phyloP scores from a whole-genome alignment of 2,329 filamentous ascomycete genomes.

The Juglanconis oblonga region DNA sequence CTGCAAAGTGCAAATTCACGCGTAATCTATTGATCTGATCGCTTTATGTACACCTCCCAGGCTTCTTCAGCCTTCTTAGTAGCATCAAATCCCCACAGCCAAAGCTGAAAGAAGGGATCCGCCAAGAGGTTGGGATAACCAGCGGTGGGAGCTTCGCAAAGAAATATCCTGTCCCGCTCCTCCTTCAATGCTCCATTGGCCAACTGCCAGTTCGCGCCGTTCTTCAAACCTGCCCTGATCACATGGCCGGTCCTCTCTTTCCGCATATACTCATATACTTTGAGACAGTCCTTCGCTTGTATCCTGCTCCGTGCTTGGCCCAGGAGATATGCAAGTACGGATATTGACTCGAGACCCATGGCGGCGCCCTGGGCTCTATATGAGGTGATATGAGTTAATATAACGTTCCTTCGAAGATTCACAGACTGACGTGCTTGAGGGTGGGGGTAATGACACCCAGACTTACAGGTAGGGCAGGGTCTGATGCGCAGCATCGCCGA shows the following conservation, averaged over 20 bases:
- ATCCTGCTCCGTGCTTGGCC: constrained; percentile 12
- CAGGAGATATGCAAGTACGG: constrained; percentile 19
- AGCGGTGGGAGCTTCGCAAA: constrained; percentile 18
- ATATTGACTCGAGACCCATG: constrained; percentile 21
- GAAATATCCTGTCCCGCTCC: constrained; percentile 20
- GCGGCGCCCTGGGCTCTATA: constrained; percentile 21
- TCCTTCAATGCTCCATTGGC: constrained; percentile 21
- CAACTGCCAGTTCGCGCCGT: constrained; percentile 22
- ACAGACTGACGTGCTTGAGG: not conserved
- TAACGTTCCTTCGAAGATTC: no score
- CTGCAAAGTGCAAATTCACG: not conserved
- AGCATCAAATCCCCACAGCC: constrained; percentile 23
- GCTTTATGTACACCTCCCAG: constrained; percentile 17
- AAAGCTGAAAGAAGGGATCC: constrained; percentile 23
- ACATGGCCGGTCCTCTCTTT: constrained; percentile 21
- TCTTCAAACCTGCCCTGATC: constrained; percentile 20
- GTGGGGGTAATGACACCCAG: not conserved
- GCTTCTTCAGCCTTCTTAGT: constrained; percentile 17
- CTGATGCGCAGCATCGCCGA: constrained; percentile 22
- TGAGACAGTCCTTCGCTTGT: constrained; percentile 10
- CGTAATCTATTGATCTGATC: not conserved
- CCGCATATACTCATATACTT: constrained; percentile 19
- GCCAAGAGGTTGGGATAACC: constrained; percentile 22
- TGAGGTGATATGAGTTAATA: not conserved
- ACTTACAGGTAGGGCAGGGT: constrained; percentile 22